These are phyloP conservation scores for Xerocomellus intermedius DNA, from an alignment of 768 basidiomycete genomes.

Conservation along the genomic window DNA sequence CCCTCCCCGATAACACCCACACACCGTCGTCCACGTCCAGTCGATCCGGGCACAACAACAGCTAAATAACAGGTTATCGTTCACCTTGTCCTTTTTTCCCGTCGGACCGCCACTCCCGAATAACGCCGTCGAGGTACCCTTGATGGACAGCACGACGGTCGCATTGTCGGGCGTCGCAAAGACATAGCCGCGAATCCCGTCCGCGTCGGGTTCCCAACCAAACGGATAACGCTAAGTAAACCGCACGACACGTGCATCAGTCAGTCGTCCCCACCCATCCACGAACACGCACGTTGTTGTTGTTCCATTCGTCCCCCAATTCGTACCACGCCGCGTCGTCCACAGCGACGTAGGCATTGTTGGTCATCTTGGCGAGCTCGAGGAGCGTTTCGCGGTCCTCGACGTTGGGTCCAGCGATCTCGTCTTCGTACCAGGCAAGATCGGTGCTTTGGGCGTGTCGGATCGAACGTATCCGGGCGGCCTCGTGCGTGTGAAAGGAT, in stretches of 20 bases:
- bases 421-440: constrained; percentile 72
- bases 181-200: constrained; percentile 89
- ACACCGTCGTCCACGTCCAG: constrained; percentile 93
- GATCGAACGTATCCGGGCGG: constrained; percentile 46
- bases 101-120: constrained; percentile 81
- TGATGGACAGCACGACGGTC: constrained; percentile 86
- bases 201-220: constrained; percentile 87
- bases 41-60: constrained; percentile 94
- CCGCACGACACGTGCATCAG: neutral
- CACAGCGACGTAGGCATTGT: constrained; percentile 79
- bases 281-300: constrained; percentile 41
- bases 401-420: constrained; percentile 72
- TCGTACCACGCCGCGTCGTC: constrained; percentile 76
- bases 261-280: too few relatives aligned
- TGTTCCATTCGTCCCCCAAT: constrained; percentile 62
- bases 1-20: constrained; percentile 79
- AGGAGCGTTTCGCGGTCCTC: constrained; percentile 73
- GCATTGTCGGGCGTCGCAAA: constrained; percentile 82
- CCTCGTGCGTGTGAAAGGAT: constrained; percentile 44
- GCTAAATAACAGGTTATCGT: constrained; percentile 90
- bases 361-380: constrained; percentile 91
- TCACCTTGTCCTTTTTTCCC: constrained; percentile 86
- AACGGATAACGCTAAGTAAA: constrained; percentile 53
- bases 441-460: constrained; percentile 44
- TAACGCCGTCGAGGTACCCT: constrained; percentile 83